phyloP scores from a whole-genome alignment of 371 early-diverging fungal species.

The Zychaea mexicana region DNA sequence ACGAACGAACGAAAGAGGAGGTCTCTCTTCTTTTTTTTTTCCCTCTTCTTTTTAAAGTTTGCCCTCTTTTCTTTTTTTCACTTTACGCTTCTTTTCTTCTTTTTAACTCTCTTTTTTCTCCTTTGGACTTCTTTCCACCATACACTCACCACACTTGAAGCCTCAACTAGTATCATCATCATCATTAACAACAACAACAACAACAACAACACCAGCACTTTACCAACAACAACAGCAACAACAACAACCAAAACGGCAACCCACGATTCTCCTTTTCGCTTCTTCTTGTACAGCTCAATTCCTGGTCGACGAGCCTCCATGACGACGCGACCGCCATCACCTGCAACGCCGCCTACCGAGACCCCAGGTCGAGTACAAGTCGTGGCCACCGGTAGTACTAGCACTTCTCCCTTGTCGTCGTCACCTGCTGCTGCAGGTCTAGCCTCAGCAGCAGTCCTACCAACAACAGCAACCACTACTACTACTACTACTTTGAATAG shows the following conservation, averaged over 20 bases:
- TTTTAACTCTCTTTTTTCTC: neutral
- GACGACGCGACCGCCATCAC: constrained; percentile 9
- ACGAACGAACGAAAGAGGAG: too few species aligned
- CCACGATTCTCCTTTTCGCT: neutral
- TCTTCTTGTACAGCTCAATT: neutral
- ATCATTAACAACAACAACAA: neutral
- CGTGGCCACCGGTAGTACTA: neutral
- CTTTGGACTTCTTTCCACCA: neutral
- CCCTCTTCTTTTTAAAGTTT: constrained; percentile 7
- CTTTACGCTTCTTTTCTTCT: neutral
- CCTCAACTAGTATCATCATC: neutral
- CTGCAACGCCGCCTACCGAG: neutral
- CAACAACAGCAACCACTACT: neutral
- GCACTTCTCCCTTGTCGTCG: neutral
- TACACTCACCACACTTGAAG: too few species aligned
- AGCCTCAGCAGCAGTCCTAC: neutral
- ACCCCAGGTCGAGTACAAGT: neutral
- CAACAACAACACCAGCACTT: too few species aligned
- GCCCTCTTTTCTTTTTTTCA: neutral
- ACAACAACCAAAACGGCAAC: neutral
- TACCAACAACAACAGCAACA: neutral
- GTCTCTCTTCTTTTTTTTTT: neutral
- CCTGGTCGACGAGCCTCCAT: neutral
- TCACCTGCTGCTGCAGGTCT: too few species aligned
- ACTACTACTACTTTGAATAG: too few species aligned